Percentiles rank a stretch among this genome's conserved stretches.
Evolutionary conservation across 768 basidiomycete species (phyloP).

Genomic region (Leccinum broughii): DNA sequence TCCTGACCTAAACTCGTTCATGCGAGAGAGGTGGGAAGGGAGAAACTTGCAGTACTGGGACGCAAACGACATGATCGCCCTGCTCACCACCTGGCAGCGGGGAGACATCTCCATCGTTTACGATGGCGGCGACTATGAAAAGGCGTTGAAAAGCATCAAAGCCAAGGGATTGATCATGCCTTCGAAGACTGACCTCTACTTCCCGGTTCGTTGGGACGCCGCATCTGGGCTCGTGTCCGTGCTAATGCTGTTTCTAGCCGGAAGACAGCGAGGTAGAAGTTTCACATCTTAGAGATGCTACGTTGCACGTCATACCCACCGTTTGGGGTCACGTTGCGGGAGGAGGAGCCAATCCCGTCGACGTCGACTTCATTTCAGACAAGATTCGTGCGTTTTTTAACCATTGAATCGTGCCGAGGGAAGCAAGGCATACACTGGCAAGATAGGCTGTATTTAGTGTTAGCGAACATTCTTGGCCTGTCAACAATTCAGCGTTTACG

Average conservation of each 20-base stretch:
- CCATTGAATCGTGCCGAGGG: conserved; percentile 17
- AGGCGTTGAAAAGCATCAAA: conserved; percentile 44
- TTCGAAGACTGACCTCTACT: conserved; percentile 59
- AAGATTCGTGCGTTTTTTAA: conserved; percentile 46
- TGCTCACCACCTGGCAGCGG: conserved; percentile 51
- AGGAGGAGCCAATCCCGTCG: conserved; percentile 41
- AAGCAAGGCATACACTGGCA: not conserved
- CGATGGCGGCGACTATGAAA: conserved; percentile 45
- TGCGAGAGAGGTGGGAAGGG: conserved; percentile 53
- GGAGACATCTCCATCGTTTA: conserved; percentile 52
- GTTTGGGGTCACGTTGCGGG: conserved; percentile 61
- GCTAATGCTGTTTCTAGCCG: conserved; percentile 36
- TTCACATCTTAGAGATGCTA: conserved; percentile 41
- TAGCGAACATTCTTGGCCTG: not conserved
- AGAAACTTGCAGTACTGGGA: conserved; percentile 48
- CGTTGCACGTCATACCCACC: conserved; percentile 53
- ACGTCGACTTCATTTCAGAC: conserved; percentile 42
- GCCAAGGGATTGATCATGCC: conserved; percentile 61
- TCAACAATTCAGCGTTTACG: not conserved
- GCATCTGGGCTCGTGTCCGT: not conserved
- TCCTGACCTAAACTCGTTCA: conserved; percentile 48
- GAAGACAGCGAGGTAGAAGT: conserved; percentile 57
- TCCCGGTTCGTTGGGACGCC: conserved; percentile 41
- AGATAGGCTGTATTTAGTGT: not conserved
- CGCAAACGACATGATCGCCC: conserved; percentile 53